A percentile compares a stretch with the other conserved stretches of the same genome.
Evolutionary conservation across 495 filamentous ascomycete species (phyloP).

Genomic region (Aeminium ludgeri): DNA sequence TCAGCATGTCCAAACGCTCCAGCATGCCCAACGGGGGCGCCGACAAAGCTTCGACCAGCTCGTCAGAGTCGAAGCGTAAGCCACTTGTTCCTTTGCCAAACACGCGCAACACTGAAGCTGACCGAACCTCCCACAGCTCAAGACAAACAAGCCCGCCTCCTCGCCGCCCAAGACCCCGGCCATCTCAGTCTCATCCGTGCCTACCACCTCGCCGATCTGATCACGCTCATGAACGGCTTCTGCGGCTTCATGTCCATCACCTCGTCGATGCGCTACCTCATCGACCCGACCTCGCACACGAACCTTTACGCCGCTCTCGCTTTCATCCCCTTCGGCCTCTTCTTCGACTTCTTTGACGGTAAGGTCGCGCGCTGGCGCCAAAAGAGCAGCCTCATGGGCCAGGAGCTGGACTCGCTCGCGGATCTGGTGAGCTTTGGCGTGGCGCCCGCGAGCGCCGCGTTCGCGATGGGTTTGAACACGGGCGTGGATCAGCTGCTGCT

Average conservation of each 20-base stretch:
- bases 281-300: conserved; percentile 45
- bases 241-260: conserved; percentile 88
- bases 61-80: background rate
- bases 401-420: conserved; percentile 93
- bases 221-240: conserved; percentile 83
- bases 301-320: conserved; percentile 66
- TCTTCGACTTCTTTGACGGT: conserved; percentile 98
- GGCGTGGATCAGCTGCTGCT: conserved; percentile 71
- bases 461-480: conserved; percentile 79
- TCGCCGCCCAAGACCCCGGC: conserved; percentile 48
- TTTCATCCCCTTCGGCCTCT: conserved; percentile 84
- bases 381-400: conserved; percentile 93
- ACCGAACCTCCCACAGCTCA: conserved; percentile 35
- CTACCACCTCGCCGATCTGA: conserved; percentile 84
- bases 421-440: conserved; percentile 89
- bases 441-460: conserved; percentile 69
- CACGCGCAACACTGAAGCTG: no score
- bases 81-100: background rate
- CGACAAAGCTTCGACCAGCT: conserved; percentile 3
- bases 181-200: conserved; percentile 69
- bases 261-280: conserved; percentile 85
- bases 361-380: conserved; percentile 89
- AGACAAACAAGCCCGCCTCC: conserved; percentile 75
- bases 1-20: conserved; percentile 15
- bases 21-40: conserved; percentile 7